Percentiles rank a stretch among this genome's conserved stretches.
Evolutionary conservation across 306 rosid species (phyloP).

Genomic region (Rosa multiflora): DNA sequence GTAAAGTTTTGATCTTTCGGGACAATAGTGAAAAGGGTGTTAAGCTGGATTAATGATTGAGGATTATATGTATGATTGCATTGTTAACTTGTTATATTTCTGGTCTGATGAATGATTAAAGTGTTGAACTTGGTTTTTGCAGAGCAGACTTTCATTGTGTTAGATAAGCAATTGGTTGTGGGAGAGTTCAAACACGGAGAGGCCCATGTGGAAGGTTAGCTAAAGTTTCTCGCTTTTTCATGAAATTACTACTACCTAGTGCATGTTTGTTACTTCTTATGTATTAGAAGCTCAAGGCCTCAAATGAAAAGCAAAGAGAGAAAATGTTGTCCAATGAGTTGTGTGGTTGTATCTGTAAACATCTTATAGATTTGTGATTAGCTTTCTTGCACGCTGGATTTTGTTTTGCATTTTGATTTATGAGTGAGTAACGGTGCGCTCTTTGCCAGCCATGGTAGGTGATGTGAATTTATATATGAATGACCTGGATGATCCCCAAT

Average conservation of each 20-base stretch:
- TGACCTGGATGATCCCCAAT: slow-evolving; percentile 61
- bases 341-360: background rate
- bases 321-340: background rate
- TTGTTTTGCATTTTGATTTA: slow-evolving; percentile 4
- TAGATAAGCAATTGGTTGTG: slow-evolving; percentile 65
- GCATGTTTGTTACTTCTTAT: background rate
- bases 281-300: background rate
- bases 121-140: slow-evolving; percentile 33
- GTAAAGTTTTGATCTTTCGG: slow-evolving; percentile 12
- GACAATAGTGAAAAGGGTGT: background rate
- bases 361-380: background rate
- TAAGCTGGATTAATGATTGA: background rate
- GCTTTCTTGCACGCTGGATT: background rate
- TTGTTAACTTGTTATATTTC: background rate
- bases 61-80: background rate
- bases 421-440: slow-evolving; percentile 24
- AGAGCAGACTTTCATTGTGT: slow-evolving; percentile 77
- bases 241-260: background rate
- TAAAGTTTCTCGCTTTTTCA: background rate
- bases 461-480: slow-evolving; percentile 95
- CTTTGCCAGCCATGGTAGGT: slow-evolving; percentile 81
- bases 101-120: background rate
- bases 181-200: slow-evolving; percentile 69
- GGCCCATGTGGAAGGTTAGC: slow-evolving; percentile 70
- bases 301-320: background rate